A percentile compares a stretch with the other conserved stretches of the same genome.
Evolutionary conservation across 345 rosid genomes (phyloP).

Genomic region (Eucalyptus urophylla): DNA sequence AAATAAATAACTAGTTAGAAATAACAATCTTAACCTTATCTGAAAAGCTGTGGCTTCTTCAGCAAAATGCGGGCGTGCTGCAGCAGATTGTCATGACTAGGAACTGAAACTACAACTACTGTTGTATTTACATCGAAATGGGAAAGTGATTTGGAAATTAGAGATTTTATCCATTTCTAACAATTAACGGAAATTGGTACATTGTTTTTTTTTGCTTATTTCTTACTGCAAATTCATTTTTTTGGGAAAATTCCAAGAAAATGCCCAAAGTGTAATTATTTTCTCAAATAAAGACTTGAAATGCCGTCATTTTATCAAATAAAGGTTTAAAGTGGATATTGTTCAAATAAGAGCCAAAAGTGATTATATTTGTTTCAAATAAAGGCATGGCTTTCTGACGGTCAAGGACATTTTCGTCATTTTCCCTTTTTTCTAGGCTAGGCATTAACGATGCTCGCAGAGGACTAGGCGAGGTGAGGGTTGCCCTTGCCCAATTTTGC

Average conservation of each 20-base stretch:
- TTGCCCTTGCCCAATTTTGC: accelerated
- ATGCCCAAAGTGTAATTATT: accelerated
- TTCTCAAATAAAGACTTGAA: no score
- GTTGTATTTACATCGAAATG: neutral
- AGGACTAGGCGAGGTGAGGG: accelerated
- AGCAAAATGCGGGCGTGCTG: neutral
- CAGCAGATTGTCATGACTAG: neutral
- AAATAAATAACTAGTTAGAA: neutral
- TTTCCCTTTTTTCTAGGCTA: no score
- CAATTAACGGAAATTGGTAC: no score
- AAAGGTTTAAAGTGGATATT: no score
- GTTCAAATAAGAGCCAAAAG: accelerated
- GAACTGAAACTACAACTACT: neutral
- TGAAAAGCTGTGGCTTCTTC: neutral
- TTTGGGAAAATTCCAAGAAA: no score
- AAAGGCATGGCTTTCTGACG: accelerated
- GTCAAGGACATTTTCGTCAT: no score
- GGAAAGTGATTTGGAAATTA: neutral
- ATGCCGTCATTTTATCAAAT: no score
- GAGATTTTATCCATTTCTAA: no score
- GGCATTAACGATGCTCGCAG: accelerated
- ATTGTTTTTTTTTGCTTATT: no score
- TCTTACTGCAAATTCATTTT: no score
- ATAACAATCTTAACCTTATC: neutral
- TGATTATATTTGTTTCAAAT: no score